Evolutionary conservation across 1,284 basidiomycete species (phyloP), one percentile per base, ranked within the genome.

Genomic region (Ganoderma boninense): DNA sequence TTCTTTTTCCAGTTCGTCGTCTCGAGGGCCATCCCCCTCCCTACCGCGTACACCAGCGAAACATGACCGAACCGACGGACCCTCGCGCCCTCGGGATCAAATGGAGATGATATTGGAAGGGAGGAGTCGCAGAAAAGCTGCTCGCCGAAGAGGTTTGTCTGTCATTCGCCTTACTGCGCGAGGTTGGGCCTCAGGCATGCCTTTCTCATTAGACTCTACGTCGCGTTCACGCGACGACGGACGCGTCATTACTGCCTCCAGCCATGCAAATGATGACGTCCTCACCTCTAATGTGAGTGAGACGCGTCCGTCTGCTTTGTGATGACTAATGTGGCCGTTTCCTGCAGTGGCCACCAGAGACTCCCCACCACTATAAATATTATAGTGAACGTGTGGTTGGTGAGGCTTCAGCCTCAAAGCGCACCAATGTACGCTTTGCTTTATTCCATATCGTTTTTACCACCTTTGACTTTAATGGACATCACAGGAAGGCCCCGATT

Each of bases 81-180:
- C 26, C 68, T 81, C 87, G n/a, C 87, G 89, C 26, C 87, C 85
- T 40, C 87, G 87, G 78, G 89, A 90, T 71, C 91, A 85, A 76
- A 93, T 93, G 92, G 90, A 93, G 73, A 82, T 87, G 80, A 87
- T 93, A 32, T 85, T 93, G 70, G 92, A 93, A 78, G 86, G 88
- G 59, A 90, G 91, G 80, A 87, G 87, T 68, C 80, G 79, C 73
- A 87, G 86, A 70, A 86, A 81, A 69, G 86, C 84, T 75, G 86
- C 80, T 70, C 87, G 86, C 64, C 88, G 75, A 60, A 72, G 76
- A 72, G 74, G 79, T 79, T 63, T 44, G 77, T 74, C 18, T 59
- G 35, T 18, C 42, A 49, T 68, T 57, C 14, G 20, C 40, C 46
- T 23, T 29, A 49, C 20, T 62, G 35, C 59, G 38, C 23, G 11